Conservation (phyloP, 139 green algal genomes). For the Auxenochlorella pyrenoidosa region DNA sequence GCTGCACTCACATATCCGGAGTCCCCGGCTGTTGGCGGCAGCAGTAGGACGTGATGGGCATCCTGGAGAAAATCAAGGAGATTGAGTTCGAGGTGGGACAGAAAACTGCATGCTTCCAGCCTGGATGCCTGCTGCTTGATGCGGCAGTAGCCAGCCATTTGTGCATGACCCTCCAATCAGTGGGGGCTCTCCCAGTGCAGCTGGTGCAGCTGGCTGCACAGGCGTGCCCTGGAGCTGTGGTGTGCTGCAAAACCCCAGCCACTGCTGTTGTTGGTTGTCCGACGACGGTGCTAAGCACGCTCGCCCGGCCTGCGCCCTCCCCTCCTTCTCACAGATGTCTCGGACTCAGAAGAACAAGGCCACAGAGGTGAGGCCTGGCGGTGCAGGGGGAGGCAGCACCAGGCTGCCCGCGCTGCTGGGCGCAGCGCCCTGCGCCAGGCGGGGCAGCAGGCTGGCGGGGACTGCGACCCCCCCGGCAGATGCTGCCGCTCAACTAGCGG, state of each 20-base stretch:
- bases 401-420: too few species aligned
- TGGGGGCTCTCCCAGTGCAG: too few species aligned
- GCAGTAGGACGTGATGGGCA: slow-evolving; percentile 74
- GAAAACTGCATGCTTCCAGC: neutral
- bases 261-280: too few species aligned
- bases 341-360: slow-evolving; percentile 99
- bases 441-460: too few species aligned
- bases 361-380: neutral
- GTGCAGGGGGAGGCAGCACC: neutral
- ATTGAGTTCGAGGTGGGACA: slow-evolving; percentile 88
- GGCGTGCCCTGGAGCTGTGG: too few species aligned
- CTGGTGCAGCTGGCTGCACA: too few species aligned
- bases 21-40: neutral
- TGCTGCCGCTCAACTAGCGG: too few species aligned
- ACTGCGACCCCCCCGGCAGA: too few species aligned
- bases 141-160: neutral
- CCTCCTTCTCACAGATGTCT: slow-evolving; percentile 71
- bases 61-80: slow-evolving; percentile 96
- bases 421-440: too few species aligned
- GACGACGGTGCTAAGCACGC: too few species aligned
- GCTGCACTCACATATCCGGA: neutral
- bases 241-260: too few species aligned
- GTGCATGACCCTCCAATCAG: too few species aligned
- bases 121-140: neutral
- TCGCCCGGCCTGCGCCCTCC: neutral